phyloP scores from a whole-genome alignment of 805 yeast species.

The Dipodascopsis tothii region DNA sequence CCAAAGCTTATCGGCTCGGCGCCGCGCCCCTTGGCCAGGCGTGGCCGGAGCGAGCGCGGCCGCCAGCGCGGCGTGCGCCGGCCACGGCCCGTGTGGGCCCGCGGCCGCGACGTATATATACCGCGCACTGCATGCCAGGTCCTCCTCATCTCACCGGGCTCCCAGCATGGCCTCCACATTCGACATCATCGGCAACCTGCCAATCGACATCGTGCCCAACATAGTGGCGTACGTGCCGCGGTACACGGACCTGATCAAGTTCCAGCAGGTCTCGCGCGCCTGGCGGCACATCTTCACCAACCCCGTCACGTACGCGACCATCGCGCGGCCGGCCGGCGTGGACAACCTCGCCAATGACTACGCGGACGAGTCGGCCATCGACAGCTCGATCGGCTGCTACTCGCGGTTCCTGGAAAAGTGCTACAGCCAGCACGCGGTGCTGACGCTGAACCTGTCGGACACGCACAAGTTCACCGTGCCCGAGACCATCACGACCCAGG shows the following conservation, averaged over 20 bases:
- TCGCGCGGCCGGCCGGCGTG: slow-evolving; percentile 5
- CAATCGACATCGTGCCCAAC: slow-evolving; percentile 16
- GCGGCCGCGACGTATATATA: not conserved
- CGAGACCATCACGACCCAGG: slow-evolving; percentile 13
- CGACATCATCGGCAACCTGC: slow-evolving; percentile 18
- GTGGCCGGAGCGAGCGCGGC: too few relatives aligned
- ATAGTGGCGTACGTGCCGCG: slow-evolving; percentile 19
- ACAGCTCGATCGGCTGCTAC: slow-evolving; percentile 1
- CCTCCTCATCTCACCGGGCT: too few relatives aligned
- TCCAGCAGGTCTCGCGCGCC: slow-evolving; percentile 14
- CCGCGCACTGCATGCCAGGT: too few relatives aligned
- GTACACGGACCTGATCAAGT: slow-evolving; percentile 14
- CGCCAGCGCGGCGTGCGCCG: too few relatives aligned
- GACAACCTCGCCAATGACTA: not conserved
- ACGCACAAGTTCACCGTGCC: slow-evolving; percentile 4
- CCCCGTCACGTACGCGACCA: slow-evolving; percentile 12
- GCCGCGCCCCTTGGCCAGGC: too few relatives aligned
- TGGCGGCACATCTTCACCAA: slow-evolving; percentile 20
- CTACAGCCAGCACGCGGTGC: slow-evolving; percentile 15
- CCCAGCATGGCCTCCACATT: slow-evolving; percentile 1
- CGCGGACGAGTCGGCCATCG: slow-evolving; percentile 1
- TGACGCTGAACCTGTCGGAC: slow-evolving; percentile 10
- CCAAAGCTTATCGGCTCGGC: too few relatives aligned
- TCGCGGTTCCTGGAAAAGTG: slow-evolving; percentile 13
- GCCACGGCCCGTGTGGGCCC: not conserved